Evolutionary conservation across 306 rosid genomes (phyloP), one percentile per base, ranked within the genome.

Genomic region (Corylus avellana): DNA sequence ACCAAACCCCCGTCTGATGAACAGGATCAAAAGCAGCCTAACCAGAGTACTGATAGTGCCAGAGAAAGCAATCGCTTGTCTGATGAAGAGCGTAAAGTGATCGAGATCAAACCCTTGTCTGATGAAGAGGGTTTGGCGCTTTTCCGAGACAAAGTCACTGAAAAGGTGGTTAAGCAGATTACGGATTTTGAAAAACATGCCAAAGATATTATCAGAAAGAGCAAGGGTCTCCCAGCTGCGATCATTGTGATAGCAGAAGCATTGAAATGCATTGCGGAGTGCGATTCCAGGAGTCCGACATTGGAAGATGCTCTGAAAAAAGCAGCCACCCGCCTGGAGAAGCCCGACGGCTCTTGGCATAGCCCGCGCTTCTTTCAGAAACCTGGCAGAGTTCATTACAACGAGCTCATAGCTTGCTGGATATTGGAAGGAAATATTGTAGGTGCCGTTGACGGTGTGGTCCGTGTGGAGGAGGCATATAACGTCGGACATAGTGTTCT

Each of bases 321-420:
- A 63, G 73, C 81, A 35, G 81, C 5, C 2, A 16, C 12, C 37
- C 42, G 79, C 7, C 5, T 8, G 10, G 44, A 2, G 17, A 56
- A 70, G 62, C 7, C 7, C 0, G 49, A 79, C 63, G 82, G 86
- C 74, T 79, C 35, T 18, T 72, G 84, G 84, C 84, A 76, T 46
- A 44, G 82, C 75, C 12, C 22, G 44, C 70, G 58, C 14, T 61
- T 82, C 44, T 80, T 85, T 29, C 4, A 39, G 47, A 47, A 71
- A 27, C 72, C 73, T 12, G 22, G 11, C 12, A 72, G 82, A 70
- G 51, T 82, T 16, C 84, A 79, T 77, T 79, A 82, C 84, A 79
- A 82, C 22, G 86, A 76, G 66, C 76, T 85, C 75, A 85, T 85
- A 25, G 69, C 76, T 8, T 81, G 68, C 18, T 82, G 89, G 89